A percentile compares a stretch with the other conserved stretches of the same genome.
phyloP scores from a whole-genome alignment of 768 basidiomycete genomes.

The Lactarius vividus region DNA sequence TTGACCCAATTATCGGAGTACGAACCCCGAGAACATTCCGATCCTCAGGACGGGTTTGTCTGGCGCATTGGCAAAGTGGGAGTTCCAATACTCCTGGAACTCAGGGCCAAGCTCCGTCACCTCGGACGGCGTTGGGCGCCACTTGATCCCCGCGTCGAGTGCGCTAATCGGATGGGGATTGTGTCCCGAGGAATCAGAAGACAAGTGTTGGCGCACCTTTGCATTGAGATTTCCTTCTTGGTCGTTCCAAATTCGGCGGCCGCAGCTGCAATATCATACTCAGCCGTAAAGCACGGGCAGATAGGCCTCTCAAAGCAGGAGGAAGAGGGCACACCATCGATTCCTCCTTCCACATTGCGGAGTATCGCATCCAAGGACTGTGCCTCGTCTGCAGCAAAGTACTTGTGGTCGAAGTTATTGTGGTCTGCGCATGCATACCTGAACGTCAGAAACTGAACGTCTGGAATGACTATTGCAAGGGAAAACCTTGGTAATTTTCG shows the following conservation, averaged over 20 bases:
- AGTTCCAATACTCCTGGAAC: constrained; percentile 31
- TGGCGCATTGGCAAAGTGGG: constrained; percentile 27
- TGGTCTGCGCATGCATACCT: constrained; percentile 17
- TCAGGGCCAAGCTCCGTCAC: constrained; percentile 30
- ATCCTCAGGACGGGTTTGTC: constrained; percentile 31
- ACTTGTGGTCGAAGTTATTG: constrained; percentile 22
- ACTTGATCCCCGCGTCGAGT: constrained; percentile 31
- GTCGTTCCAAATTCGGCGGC: constrained; percentile 35
- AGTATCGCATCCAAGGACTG: constrained; percentile 30
- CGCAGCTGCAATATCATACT: constrained; percentile 32
- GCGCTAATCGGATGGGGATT: constrained; percentile 16
- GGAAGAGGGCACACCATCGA: constrained; percentile 25
- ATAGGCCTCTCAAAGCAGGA: not conserved
- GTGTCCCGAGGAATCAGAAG: not conserved
- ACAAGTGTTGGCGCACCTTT: constrained; percentile 47
- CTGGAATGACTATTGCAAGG: not conserved
- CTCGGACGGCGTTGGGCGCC: constrained; percentile 29
- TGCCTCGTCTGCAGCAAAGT: constrained; percentile 21
- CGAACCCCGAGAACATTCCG: constrained; percentile 23
- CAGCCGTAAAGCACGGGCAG: not conserved
- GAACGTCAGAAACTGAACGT: not conserved
- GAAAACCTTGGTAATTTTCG: constrained; percentile 40
- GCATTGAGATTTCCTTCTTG: constrained; percentile 49
- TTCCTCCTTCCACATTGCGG: constrained; percentile 19
- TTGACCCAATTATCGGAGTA: not conserved